Base-by-base conservation (phyloP, 1,284 basidiomycete genomes). In the Phlebopus sp. region DNA sequence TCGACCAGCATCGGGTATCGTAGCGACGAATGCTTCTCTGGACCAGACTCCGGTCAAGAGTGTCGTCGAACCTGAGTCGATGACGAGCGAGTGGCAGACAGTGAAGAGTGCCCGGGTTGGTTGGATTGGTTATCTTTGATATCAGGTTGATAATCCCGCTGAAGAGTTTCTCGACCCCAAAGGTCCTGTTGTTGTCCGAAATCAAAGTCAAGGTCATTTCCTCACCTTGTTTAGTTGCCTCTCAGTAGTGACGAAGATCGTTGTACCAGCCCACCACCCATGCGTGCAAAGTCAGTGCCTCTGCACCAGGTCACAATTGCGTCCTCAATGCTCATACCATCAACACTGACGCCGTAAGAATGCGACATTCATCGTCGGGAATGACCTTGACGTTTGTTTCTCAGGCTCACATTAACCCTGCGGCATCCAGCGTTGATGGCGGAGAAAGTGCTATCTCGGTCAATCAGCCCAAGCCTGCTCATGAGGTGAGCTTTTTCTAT, bases 181-280 rank as follows among this genome's bases (percentile, higher is more conserved):
- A 29, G 17, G 31, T n/a, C 11, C 3, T 15, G n/a, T n/a, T 34
- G 19, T 17, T 43, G 32, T 35, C 32, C 18, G 8, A 43, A 5
- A 17, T 23, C 17, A 34, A 43, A n/a, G 41, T 42, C 10, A 25
- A 21, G 27, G 27, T 29, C 21, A n/a, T 11, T 19, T 19, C 19
- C n/a, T 21, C 11, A 5, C 6, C 17, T n/a, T n/a, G 11, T 9
- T 10, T 8, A n/a, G 17, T 18, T 42, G 14, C 18, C n/a, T 13
- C 19, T 25, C 14, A 7, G n/a, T 13, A 18, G 19, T 14, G 19
- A 38, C 19, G 19, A 23, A 23, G 37, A 23, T 13, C 19, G 14
- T 38, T 8, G 19, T 14, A 21, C n/a, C n/a, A 50, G 39, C 18
- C 34, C 10, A 31, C 49, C 15, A 32, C 34, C 11, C 47, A 42